These are phyloP conservation scores for Xanthoceras sorbifolium DNA, from an alignment of 345 rosid species.

Conservation along the genomic window DNA sequence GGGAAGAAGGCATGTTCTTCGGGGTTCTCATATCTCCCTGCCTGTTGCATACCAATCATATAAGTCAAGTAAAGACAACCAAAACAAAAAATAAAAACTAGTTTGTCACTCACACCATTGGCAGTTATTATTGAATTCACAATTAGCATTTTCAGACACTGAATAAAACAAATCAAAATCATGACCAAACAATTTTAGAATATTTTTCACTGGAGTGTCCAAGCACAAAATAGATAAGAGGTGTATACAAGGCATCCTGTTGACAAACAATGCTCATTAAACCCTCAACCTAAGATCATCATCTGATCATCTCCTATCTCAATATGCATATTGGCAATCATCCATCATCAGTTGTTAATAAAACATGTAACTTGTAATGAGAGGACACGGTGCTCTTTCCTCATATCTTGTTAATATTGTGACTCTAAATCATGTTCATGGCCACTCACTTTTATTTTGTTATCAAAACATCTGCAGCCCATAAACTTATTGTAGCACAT, in stretches of 20 bases:
- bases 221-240: background rate
- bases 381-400: background rate
- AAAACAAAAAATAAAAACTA: slow-evolving; percentile 1
- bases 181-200: background rate
- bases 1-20: slow-evolving; percentile 90
- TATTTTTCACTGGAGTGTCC: background rate
- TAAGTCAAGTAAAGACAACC: slow-evolving; percentile 1
- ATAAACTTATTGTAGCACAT: background rate
- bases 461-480: background rate
- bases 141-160: background rate
- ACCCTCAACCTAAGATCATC: background rate
- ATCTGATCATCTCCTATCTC: background rate
- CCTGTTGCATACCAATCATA: slow-evolving; percentile 38
- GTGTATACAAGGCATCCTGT: background rate
- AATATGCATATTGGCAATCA: background rate
- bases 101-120: background rate
- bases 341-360: background rate
- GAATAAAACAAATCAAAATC: background rate
- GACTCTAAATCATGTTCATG: background rate
- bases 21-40: slow-evolving; percentile 75
- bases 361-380: background rate
- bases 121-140: background rate
- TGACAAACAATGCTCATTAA: background rate
- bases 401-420: background rate
- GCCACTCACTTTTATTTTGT: background rate